A percentile compares a stretch with the other conserved stretches of the same genome.
phyloP scores from a whole-genome alignment of 345 rosid species.

The Eucalyptus tenuipes region DNA sequence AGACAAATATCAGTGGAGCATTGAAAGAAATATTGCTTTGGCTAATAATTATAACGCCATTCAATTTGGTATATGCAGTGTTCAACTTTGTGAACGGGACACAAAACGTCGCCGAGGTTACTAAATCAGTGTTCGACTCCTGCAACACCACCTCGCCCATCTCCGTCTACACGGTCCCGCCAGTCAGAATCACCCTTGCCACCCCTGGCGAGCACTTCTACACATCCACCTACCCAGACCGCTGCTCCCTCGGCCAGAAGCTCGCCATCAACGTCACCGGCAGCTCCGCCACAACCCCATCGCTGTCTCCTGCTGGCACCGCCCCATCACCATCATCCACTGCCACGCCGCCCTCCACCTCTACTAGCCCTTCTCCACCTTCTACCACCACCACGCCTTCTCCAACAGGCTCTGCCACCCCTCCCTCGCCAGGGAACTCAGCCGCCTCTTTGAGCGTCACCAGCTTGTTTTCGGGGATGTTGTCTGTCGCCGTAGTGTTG shows the following conservation, averaged over 20 bases:
- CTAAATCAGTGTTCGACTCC: slow-evolving; percentile 13
- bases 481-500: slow-evolving; percentile 13
- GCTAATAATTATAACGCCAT: background rate
- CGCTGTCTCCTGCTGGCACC: background rate
- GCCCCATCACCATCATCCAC: background rate
- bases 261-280: slow-evolving; percentile 10
- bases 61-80: slow-evolving; percentile 7
- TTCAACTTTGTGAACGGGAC: slow-evolving; percentile 27
- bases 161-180: slow-evolving; percentile 2
- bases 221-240: slow-evolving; percentile 22
- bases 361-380: background rate
- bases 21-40: background rate
- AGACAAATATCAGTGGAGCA: background rate
- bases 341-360: background rate
- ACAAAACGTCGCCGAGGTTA: slow-evolving; percentile 42
- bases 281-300: background rate
- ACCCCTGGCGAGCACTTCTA: slow-evolving; percentile 32
- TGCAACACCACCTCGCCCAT: slow-evolving; percentile 21
- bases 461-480: slow-evolving; percentile 8
- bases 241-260: slow-evolving; percentile 33
- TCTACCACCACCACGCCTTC: slow-evolving; percentile 1
- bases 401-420: slow-evolving; percentile 6
- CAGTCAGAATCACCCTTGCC: slow-evolving; percentile 23
- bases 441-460: slow-evolving; percentile 21
- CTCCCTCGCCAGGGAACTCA: slow-evolving; percentile 21